phyloP scores from a whole-genome alignment of 345 rosid genomes.

The Murraya koenigii region DNA sequence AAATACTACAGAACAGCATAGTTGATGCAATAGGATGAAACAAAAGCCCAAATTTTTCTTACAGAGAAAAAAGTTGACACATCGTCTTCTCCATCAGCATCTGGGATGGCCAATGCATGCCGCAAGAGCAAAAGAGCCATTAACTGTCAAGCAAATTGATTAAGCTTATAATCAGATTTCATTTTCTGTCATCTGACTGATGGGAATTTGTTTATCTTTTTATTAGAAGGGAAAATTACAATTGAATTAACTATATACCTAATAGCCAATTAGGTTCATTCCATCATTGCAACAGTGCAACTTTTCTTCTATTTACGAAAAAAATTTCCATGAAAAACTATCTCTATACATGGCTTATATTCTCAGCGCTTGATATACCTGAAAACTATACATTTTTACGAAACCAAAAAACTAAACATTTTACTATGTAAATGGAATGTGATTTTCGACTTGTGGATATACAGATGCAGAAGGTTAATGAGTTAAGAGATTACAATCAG shows the following conservation, averaged over 20 bases:
- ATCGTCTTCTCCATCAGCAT: conserved; percentile 72
- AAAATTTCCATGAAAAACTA: neutral
- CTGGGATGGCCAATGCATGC: conserved; percentile 78
- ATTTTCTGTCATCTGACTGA: neutral
- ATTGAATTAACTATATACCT: neutral
- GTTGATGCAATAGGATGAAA: neutral
- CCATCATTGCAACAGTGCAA: neutral
- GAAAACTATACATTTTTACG: neutral
- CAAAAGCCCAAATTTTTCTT: conserved; percentile 30
- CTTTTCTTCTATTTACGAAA: neutral
- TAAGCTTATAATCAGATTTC: conserved; percentile 5
- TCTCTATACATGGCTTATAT: neutral
- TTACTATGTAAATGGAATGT: neutral
- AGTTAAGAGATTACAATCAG: conserved; percentile 53
- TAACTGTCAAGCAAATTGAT: conserved; percentile 46
- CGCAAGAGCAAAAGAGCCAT: conserved; percentile 92
- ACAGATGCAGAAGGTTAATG: neutral
- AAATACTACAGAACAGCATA: neutral
- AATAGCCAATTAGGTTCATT: neutral
- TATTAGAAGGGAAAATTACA: conserved; percentile 2
- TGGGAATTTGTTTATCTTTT: neutral
- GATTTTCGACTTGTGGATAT: neutral
- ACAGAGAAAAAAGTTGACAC: conserved; percentile 86
- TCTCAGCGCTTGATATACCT: neutral
- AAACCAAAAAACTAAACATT: neutral